Percentiles rank a stretch among this genome's conserved stretches.
These are phyloP conservation scores for Verticillium nubilum DNA, from an alignment of 2,329 filamentous ascomycete species.

Conservation along the genomic window DNA sequence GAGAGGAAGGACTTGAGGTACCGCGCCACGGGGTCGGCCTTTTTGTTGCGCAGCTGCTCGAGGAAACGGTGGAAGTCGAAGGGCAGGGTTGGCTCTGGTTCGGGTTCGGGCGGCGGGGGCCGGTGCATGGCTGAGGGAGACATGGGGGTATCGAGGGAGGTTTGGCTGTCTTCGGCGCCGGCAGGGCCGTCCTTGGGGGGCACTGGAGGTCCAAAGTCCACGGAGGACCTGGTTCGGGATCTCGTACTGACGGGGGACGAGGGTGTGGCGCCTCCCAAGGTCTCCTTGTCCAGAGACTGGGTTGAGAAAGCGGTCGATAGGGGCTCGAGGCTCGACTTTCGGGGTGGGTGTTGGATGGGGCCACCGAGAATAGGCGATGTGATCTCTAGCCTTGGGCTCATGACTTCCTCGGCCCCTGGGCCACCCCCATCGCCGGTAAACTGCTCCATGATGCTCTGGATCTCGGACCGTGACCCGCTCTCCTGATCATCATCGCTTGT, in stretches of 20 bases:
- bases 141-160: conserved; percentile 28
- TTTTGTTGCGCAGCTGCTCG: conserved; percentile 91
- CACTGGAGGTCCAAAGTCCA: conserved; percentile 50
- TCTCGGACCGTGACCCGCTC: conserved; percentile 72
- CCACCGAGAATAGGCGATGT: conserved; percentile 71
- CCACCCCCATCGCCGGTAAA: conserved; percentile 73
- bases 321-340: conserved; percentile 82
- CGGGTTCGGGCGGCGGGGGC: conserved; percentile 66
- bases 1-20: conserved; percentile 91
- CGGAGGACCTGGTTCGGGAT: conserved; percentile 29
- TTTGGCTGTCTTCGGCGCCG: conserved; percentile 31
- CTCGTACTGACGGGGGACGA: conserved; percentile 31
- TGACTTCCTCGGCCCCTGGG: conserved; percentile 74
- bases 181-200: conserved; percentile 54
- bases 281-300: conserved; percentile 19
- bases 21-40: conserved; percentile 94
- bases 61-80: conserved; percentile 98
- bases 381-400: conserved; percentile 82
- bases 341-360: conserved; percentile 66
- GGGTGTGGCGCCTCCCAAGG: conserved; percentile 1
- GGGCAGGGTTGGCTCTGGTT: conserved; percentile 76
- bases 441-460: conserved; percentile 96
- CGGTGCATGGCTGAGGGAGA: conserved; percentile 50
- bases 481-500: conserved; percentile 60
- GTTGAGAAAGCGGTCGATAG: conserved; percentile 45